phyloP scores from a whole-genome alignment of 129 eudicot genomes.

The Centaurea solstitialis region DNA sequence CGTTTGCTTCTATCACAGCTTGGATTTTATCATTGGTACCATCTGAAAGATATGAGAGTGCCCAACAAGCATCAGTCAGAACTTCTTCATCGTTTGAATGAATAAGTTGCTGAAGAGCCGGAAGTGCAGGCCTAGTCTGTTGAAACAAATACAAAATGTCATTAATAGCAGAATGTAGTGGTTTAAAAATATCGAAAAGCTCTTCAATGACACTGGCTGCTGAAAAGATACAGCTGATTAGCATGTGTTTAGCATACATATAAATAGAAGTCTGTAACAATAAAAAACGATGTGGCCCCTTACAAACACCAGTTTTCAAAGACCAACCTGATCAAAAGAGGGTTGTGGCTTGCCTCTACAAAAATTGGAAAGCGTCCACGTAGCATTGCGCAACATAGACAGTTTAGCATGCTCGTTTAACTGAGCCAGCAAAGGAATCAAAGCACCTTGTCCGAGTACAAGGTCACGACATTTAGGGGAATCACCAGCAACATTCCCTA shows the following conservation, averaged over 20 bases:
- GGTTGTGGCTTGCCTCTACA: constrained; percentile 77
- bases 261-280: not conserved
- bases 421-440: constrained; percentile 57
- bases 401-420: constrained; percentile 56
- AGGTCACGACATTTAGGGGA: constrained; percentile 71
- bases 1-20: constrained; percentile 74
- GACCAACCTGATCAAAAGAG: constrained; percentile 50
- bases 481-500: constrained; percentile 77
- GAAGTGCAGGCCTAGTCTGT: constrained; percentile 67
- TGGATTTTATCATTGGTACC: constrained; percentile 75
- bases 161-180: not conserved
- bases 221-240: not conserved
- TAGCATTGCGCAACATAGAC: constrained; percentile 75
- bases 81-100: constrained; percentile 70
- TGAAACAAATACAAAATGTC: constrained; percentile 1
- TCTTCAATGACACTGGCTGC: not conserved
- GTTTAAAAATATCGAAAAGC: not conserved
- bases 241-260: not conserved
- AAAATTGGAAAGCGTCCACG: constrained; percentile 70
- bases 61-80: constrained; percentile 85
- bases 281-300: not conserved
- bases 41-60: constrained; percentile 76
- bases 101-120: constrained; percentile 65
- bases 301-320: constrained; percentile 7
- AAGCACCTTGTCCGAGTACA: constrained; percentile 65